Conservation (phyloP, 1,139 yeast species). For the Yarrowia galli region DNA sequence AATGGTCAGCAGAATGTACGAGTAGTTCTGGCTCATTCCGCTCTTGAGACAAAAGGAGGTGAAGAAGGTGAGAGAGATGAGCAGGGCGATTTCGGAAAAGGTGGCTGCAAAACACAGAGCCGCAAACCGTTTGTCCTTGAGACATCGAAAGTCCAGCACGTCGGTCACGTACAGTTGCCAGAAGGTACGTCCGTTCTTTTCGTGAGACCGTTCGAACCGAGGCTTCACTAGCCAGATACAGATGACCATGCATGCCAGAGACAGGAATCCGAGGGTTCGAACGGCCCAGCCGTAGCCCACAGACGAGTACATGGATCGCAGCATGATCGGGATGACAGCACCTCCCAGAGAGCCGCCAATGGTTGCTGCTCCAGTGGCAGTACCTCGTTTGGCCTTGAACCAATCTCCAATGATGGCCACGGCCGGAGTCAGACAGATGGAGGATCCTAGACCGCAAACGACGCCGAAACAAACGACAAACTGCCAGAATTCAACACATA, state of each 20-base stretch:
- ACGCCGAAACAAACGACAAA: conserved; percentile 66
- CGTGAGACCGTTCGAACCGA: conserved; percentile 48
- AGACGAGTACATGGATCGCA: conserved; percentile 56
- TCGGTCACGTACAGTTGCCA: conserved; percentile 56
- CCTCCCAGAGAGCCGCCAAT: conserved; percentile 72
- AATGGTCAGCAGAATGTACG: conserved; percentile 57
- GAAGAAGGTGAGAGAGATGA: conserved; percentile 61
- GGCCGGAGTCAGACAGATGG: conserved; percentile 65
- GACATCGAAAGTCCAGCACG: conserved; percentile 56
- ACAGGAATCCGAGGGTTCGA: conserved; percentile 61
- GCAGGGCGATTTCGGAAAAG: conserved; percentile 49
- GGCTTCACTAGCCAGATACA: conserved; percentile 57
- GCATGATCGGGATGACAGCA: conserved; percentile 62
- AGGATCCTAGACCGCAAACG: conserved; percentile 63
- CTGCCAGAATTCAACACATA: conserved; percentile 61
- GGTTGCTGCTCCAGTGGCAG: conserved; percentile 65
- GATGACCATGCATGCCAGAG: conserved; percentile 53
- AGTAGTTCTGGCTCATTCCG: conserved; percentile 54
- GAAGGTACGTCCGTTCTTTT: conserved; percentile 44
- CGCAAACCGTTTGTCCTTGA: conserved; percentile 52
- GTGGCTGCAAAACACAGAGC: conserved; percentile 31
- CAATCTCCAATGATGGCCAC: conserved; percentile 69
- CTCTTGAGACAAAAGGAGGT: conserved; percentile 59
- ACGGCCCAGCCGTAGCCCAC: conserved; percentile 71
- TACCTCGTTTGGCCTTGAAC: conserved; percentile 63